Percentiles rank a stretch among this genome's conserved stretches.
These are phyloP conservation scores for Lactarius vividus DNA, from an alignment of 768 basidiomycete species.

Conservation along the genomic window DNA sequence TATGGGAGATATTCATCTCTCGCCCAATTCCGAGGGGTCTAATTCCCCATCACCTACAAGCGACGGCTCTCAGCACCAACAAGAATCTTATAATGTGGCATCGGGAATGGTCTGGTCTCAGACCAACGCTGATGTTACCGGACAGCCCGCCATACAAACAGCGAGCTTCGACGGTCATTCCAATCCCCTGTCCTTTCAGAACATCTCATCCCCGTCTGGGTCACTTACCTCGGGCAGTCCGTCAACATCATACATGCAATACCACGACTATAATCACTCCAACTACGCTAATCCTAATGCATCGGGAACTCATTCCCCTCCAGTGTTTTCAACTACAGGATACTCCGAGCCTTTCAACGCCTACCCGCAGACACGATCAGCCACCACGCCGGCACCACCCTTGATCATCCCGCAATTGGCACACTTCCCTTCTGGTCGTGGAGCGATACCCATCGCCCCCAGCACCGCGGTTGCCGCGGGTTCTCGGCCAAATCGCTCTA, in stretches of 20 bases:
- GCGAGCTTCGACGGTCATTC: conserved; percentile 23
- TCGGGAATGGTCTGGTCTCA: conserved; percentile 30
- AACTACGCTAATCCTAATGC: conserved; percentile 26
- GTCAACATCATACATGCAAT: conserved; percentile 27
- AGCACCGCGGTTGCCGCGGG: conserved; percentile 28
- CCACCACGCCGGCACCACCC: conserved; percentile 2
- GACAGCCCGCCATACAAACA: conserved; percentile 18
- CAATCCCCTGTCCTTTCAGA: conserved; percentile 24
- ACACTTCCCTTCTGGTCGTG: conserved; percentile 30
- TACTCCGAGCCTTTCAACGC: conserved; percentile 27
- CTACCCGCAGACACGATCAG: conserved; percentile 23
- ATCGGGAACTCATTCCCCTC: conserved; percentile 21
- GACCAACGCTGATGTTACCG: conserved; percentile 18
- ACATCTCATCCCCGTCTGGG: conserved; percentile 24
- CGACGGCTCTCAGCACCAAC: conserved; percentile 31
- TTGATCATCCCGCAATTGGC: conserved; percentile 28
- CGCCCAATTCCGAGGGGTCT: conserved; percentile 36
- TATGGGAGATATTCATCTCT: conserved; percentile 52
- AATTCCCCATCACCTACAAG: conserved; percentile 31
- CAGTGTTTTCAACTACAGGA: conserved; percentile 22
- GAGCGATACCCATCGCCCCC: conserved; percentile 30
- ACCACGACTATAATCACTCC: conserved; percentile 27
- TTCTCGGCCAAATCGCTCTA: conserved; percentile 29
- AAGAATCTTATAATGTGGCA: conserved; percentile 29
- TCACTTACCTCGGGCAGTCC: conserved; percentile 25